Evolutionary conservation across 352 stramenopile genomes (phyloP).

Genomic region (Phytophthora tentaculata): DNA sequence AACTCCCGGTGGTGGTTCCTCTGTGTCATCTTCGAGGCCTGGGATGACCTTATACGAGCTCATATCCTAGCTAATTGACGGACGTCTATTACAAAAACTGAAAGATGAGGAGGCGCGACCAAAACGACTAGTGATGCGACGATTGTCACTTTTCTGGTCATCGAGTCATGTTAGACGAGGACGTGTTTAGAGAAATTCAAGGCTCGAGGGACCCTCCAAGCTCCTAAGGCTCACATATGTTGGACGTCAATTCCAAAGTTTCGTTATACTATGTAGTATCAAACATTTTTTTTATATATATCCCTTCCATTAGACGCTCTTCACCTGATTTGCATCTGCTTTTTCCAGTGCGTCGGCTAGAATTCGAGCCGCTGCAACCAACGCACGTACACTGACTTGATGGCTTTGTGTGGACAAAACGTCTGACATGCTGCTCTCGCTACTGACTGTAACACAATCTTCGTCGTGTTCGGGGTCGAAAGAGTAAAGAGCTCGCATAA

Average conservation of each 20-base stretch:
- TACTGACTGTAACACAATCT: slow-evolving; percentile 1
- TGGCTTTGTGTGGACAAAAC: slow-evolving; percentile 37
- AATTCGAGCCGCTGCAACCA: slow-evolving; percentile 49
- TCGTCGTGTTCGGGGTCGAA: slow-evolving; percentile 28
- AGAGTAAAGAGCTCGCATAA: slow-evolving; percentile 47
- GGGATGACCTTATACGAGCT: slow-evolving; percentile 37
- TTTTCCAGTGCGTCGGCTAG: slow-evolving; percentile 55
- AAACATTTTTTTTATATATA: no score
- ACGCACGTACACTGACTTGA: slow-evolving; percentile 39
- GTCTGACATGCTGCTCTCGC: slow-evolving; percentile 17
- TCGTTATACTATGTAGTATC: no score
- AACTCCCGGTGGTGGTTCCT: slow-evolving; percentile 12
- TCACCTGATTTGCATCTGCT: slow-evolving; percentile 19
- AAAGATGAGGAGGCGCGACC: slow-evolving; percentile 27
- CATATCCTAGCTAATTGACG: slow-evolving; percentile 30
- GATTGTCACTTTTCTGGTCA: background rate
- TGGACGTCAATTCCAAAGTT: no score
- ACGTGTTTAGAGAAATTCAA: no score
- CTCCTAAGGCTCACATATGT: no score
- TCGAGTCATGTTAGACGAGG: no score
- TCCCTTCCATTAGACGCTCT: slow-evolving; percentile 6
- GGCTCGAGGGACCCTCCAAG: no score
- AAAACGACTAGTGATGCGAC: slow-evolving; percentile 25
- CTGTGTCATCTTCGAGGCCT: slow-evolving; percentile 25
- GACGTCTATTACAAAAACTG: slow-evolving; percentile 7